Evolutionary conservation across 306 rosid genomes (phyloP).

Genomic region (Psophocarpus tetragonolobus): DNA sequence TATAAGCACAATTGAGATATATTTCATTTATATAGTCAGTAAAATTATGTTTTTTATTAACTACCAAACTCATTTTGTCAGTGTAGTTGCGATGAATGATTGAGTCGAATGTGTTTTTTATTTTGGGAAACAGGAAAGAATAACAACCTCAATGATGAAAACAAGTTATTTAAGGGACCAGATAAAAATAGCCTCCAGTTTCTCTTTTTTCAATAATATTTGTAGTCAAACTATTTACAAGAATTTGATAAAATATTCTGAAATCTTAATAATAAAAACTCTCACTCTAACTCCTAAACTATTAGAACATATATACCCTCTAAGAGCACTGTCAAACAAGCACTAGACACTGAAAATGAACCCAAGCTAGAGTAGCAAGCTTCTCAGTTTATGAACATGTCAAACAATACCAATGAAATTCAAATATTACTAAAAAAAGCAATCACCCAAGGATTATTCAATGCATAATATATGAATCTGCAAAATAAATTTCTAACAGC

Average conservation of each 20-base stretch:
- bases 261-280: neutral
- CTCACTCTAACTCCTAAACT: neutral
- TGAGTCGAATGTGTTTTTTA: neutral
- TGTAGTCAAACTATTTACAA: neutral
- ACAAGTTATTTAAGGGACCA: neutral
- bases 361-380: neutral
- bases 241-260: neutral
- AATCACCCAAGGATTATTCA: neutral
- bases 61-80: neutral
- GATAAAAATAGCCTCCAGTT: neutral
- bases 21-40: neutral
- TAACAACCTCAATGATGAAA: neutral
- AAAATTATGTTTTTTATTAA: neutral
- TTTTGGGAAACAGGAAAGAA: neutral
- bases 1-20: neutral
- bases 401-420: slow-evolving; percentile 6
- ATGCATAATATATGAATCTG: slow-evolving; percentile 1
- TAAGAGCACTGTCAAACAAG: slow-evolving; percentile 1
- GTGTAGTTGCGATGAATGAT: neutral
- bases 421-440: neutral
- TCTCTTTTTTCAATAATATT: neutral
- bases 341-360: neutral
- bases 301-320: neutral
- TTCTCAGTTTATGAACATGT: neutral
- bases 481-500: neutral